Evolutionary conservation across 192 early-diverging fungal genomes (phyloP).

Genomic region (Gaertneriomyces semiglobifer): DNA sequence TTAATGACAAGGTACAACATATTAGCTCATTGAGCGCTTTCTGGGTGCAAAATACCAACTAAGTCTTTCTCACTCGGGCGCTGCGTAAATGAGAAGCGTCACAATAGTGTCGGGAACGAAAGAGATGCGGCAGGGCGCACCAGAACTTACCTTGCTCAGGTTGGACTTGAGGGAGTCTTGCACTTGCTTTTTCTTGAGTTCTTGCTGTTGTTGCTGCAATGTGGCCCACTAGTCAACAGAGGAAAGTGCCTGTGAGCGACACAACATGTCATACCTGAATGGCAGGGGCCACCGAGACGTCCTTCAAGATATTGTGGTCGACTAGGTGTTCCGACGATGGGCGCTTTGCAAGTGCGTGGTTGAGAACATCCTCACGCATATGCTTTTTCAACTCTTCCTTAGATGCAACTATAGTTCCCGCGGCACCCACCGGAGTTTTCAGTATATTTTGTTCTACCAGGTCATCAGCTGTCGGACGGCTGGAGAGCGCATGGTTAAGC

Average conservation of each 20-base stretch:
- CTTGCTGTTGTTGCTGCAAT: slow-evolving; percentile 1
- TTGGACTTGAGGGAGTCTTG: background rate
- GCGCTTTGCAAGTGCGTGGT: background rate
- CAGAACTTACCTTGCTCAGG: background rate
- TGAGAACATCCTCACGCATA: background rate
- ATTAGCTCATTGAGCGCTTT: no score
- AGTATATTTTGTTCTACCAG: background rate
- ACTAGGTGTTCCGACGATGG: background rate
- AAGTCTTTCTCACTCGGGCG: slow-evolving; percentile 10
- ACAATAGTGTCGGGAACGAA: background rate
- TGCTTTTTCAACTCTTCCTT: background rate
- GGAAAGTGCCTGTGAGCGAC: background rate
- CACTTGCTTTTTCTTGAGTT: slow-evolving; percentile 4
- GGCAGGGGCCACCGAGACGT: slow-evolving; percentile 1
- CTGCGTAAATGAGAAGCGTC: background rate
- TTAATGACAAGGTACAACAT: no score
- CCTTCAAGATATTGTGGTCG: slow-evolving; percentile 11
- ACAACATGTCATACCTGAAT: background rate
- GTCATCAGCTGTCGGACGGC: background rate
- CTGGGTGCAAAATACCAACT: background rate
- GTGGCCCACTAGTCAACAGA: background rate
- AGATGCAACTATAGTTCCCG: background rate
- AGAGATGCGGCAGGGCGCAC: background rate
- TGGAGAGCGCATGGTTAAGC: background rate
- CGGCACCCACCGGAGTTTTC: background rate